A percentile compares a stretch with the other conserved stretches of the same genome.
phyloP scores from a whole-genome alignment of 495 filamentous ascomycete species.

The Choiromyces venosus region DNA sequence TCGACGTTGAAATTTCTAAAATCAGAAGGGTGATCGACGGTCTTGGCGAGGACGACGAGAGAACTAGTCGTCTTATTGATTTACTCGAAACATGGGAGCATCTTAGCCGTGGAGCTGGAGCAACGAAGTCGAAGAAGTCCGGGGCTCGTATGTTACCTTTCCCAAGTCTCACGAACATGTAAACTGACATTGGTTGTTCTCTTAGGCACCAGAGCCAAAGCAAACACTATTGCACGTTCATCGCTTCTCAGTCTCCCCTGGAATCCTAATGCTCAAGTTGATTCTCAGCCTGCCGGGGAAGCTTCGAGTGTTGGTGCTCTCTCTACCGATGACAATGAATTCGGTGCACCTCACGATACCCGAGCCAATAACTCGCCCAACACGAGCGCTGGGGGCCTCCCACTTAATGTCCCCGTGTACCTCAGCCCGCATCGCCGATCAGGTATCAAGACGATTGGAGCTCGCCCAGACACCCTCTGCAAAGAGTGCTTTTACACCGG shows the following conservation, averaged over 20 bases:
- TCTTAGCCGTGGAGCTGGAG: neutral
- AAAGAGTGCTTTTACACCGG: conserved; percentile 32
- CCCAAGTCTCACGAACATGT: neutral
- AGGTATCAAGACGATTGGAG: conserved; percentile 16
- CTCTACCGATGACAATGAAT: neutral
- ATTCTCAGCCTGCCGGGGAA: neutral
- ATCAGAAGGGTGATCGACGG: neutral
- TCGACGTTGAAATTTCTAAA: conserved; percentile 12
- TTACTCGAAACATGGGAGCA: neutral
- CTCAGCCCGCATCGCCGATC: neutral
- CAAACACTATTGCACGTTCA: neutral
- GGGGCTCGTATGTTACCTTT: neutral
- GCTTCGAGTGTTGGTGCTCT: neutral
- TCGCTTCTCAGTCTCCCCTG: neutral
- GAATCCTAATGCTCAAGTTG: neutral
- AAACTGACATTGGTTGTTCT: neutral
- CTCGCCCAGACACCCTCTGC: conserved; percentile 22
- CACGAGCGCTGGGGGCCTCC: neutral
- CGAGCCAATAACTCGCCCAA: neutral
- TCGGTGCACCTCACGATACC: neutral
- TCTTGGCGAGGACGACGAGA: neutral
- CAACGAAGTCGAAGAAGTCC: neutral
- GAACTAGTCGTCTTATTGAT: neutral
- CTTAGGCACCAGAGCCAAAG: neutral
- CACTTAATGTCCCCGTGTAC: neutral